These are phyloP conservation scores for Aspergillus arachidicola DNA, from an alignment of 2,329 filamentous ascomycete genomes.

Conservation along the genomic window DNA sequence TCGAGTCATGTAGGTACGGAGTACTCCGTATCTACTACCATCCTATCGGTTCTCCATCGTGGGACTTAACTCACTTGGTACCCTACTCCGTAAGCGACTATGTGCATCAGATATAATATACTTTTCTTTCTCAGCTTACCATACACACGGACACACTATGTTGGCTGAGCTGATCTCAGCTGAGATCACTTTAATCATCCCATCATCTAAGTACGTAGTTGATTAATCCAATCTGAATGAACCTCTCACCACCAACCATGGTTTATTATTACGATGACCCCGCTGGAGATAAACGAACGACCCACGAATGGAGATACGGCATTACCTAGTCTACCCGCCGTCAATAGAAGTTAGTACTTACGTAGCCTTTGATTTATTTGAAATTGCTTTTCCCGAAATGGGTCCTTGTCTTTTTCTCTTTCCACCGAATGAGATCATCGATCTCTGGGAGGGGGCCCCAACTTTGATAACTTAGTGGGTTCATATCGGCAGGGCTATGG, in stretches of 20 bases:
- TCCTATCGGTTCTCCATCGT: not conserved
- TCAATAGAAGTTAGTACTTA: not conserved
- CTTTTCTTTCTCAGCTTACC: not conserved
- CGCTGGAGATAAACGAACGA: not conserved
- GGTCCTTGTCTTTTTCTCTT: not conserved
- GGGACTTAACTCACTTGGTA: not conserved
- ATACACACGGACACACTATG: not conserved
- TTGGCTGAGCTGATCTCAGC: slow-evolving; percentile 3
- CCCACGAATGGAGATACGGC: not conserved
- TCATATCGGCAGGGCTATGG: not conserved
- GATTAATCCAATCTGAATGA: not conserved
- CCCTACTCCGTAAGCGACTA: not conserved
- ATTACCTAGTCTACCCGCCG: not conserved
- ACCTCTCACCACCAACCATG: not conserved
- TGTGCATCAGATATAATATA: not conserved
- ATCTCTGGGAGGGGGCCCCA: too few relatives aligned
- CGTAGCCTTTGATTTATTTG: too few relatives aligned
- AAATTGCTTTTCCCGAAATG: not conserved
- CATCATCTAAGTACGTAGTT: not conserved
- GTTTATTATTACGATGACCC: not conserved
- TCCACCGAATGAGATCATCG: not conserved
- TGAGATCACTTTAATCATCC: not conserved
- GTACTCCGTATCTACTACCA: not conserved
- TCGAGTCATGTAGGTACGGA: not conserved
- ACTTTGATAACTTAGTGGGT: not conserved